Base-by-base conservation (phyloP, 176 grass and related monocot genomes). In the Otatea glauca region DNA sequence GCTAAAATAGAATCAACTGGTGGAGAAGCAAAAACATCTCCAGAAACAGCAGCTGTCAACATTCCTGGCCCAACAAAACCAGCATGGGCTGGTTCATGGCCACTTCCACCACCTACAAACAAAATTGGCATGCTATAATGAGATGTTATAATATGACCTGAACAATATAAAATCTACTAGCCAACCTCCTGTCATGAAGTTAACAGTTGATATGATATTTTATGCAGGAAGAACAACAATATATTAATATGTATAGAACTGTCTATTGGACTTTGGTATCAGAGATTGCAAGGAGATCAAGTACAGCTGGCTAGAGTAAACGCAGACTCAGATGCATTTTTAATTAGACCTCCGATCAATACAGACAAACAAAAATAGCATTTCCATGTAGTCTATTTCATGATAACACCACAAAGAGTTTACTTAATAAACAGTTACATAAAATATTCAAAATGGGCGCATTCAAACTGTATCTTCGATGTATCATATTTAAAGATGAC, bases 21-120 rank as follows among this genome's bases (percentile, higher is more conserved):
- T 35, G 96, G 96, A 69, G 96, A 99, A 79, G 96, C 37, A 12
- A 99, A 99, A 81, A 99, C 88, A 86, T 99, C 96, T 83, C 96
- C 96, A 81, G 86, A 99, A 62, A 96, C 89, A 81, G 96, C 96
- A 64, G 96, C 93, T 49, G 96, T 99, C 88, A 99, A 81, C 96
- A 99, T 99, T 77, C 96, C 96, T 53, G 89, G 83, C 39, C 96
- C 96, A 93, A 99, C 96, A 94, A 94, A 99, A 84, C 97, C 97
- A 92, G 90, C 88, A 91, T 99, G 93, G 18, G 97, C 81, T 74
- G 97, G 97, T 64, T 99, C 97, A 89, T 99, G 97, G 65, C 97
- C 97, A 76, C 93, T 93, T 87, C 97, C 97, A 89, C 93, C 97
- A 79, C 97, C 97, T 99, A 85, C 16, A 5, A 56, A 81, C 35